phyloP scores from a whole-genome alignment of 2,329 filamentous ascomycete genomes.

The Fusarium chuoi region DNA sequence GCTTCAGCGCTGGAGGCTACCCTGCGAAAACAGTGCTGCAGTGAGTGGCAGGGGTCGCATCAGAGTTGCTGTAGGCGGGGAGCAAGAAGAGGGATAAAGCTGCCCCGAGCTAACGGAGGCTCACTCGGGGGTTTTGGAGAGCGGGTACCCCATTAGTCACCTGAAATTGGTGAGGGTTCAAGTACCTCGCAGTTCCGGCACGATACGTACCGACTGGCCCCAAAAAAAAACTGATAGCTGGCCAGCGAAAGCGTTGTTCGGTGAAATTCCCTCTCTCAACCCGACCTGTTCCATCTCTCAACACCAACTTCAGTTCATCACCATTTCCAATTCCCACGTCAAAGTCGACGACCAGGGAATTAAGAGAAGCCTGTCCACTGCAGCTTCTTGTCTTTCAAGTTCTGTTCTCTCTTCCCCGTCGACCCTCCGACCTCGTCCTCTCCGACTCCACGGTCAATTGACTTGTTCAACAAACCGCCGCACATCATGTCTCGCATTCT shows the following conservation, averaged over 20 bases:
- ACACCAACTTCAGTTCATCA: slow-evolving; percentile 41
- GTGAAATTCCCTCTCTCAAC: slow-evolving; percentile 49
- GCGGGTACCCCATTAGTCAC: slow-evolving; percentile 33
- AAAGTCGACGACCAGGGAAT: slow-evolving; percentile 42
- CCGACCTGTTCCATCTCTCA: slow-evolving; percentile 42
- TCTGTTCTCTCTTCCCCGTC: slow-evolving; percentile 20
- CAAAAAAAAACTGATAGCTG: slow-evolving; percentile 47
- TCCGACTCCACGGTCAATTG: slow-evolving; percentile 40
- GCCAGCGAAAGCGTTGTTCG: slow-evolving; percentile 41
- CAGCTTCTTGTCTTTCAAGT: slow-evolving; percentile 35
- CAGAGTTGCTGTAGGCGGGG: slow-evolving; percentile 33
- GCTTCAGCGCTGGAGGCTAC: slow-evolving; percentile 1
- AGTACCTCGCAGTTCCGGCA: slow-evolving; percentile 45
- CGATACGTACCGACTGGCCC: slow-evolving; percentile 46
- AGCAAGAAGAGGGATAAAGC: slow-evolving; percentile 45
- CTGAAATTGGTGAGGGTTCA: slow-evolving; percentile 15
- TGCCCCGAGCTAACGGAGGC: slow-evolving; percentile 44
- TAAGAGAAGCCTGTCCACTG: slow-evolving; percentile 38
- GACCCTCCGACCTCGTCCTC: slow-evolving; percentile 20
- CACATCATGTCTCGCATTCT: slow-evolving; percentile 62
- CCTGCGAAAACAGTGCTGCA: slow-evolving; percentile 17
- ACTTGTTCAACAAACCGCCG: slow-evolving; percentile 25
- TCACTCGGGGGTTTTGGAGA: slow-evolving; percentile 40
- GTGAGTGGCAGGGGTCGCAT: slow-evolving; percentile 23
- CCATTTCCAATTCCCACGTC: slow-evolving; percentile 41